Percentiles rank a stretch among this genome's conserved stretches.
These are phyloP conservation scores for Echites panduratus DNA, from an alignment of 257 asterid genomes.

Conservation along the genomic window DNA sequence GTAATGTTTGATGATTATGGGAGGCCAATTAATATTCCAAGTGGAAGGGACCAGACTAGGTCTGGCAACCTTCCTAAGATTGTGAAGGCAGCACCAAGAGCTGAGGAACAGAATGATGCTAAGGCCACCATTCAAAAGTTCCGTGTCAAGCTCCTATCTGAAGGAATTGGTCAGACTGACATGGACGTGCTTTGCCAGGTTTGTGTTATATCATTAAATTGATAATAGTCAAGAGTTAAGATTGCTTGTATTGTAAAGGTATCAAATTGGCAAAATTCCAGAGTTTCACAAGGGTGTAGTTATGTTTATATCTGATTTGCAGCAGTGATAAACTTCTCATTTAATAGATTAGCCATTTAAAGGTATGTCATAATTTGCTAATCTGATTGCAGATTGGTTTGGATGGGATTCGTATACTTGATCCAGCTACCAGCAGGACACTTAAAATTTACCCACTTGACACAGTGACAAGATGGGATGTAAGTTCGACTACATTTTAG, in stretches of 20 bases:
- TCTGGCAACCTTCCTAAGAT: conserved; percentile 38
- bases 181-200: conserved; percentile 93
- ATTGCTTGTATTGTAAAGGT: neutral
- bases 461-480: conserved; percentile 67
- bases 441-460: conserved; percentile 66
- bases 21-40: conserved; percentile 53
- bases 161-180: conserved; percentile 67
- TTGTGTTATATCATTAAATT: conserved; percentile 5
- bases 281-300: neutral
- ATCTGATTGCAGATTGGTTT: conserved; percentile 59
- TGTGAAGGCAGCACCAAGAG: conserved; percentile 69
- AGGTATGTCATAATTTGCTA: neutral
- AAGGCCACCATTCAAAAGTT: conserved; percentile 61
- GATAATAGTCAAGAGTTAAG: neutral
- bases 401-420: conserved; percentile 78
- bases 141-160: conserved; percentile 69
- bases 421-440: conserved; percentile 58
- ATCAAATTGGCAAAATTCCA: neutral
- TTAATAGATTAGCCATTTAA: neutral
- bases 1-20: conserved; percentile 86
- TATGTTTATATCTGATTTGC: neutral
- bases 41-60: conserved; percentile 39
- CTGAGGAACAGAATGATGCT: conserved; percentile 55
- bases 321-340: neutral
- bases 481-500: conserved; percentile 21